A percentile compares a stretch with the other conserved stretches of the same genome.
These are phyloP conservation scores for Kwoniella sp. DNA, from an alignment of 768 basidiomycete genomes.

Conservation along the genomic window DNA sequence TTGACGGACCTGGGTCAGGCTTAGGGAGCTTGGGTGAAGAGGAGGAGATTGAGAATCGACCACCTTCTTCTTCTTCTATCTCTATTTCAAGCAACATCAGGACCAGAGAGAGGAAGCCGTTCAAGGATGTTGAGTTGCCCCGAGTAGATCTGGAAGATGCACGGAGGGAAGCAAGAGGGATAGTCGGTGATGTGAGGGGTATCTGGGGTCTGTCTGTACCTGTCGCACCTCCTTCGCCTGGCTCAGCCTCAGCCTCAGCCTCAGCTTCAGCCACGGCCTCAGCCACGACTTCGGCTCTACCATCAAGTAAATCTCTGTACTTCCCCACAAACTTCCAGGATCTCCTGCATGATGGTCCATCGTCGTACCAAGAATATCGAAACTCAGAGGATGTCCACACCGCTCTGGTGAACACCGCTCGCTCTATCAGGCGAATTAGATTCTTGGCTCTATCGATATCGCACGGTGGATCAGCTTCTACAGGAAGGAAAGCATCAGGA, in stretches of 20 bases:
- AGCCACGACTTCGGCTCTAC: background rate
- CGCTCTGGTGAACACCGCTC: conserved; percentile 35
- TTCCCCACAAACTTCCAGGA: conserved; percentile 20
- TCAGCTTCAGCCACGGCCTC: background rate
- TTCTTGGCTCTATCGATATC: conserved; percentile 40
- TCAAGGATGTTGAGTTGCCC: conserved; percentile 46
- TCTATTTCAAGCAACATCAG: background rate
- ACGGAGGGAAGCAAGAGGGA: conserved; percentile 30
- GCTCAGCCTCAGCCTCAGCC: background rate
- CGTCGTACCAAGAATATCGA: conserved; percentile 6
- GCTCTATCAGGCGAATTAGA: conserved; percentile 38
- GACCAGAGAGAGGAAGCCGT: conserved; percentile 29
- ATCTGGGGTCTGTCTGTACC: conserved; percentile 30
- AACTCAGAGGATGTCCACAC: conserved; percentile 24
- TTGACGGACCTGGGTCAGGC: conserved; percentile 24
- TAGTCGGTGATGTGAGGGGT: conserved; percentile 23
- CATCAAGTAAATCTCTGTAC: conserved; percentile 16
- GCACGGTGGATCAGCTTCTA: background rate
- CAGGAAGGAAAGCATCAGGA: background rate
- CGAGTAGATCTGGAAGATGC: conserved; percentile 35
- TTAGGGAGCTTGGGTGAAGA: conserved; percentile 68
- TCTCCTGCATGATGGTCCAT: background rate
- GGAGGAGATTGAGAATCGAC: conserved; percentile 33
- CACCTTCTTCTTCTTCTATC: conserved; percentile 59
- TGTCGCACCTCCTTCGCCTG: conserved; percentile 9